These are phyloP conservation scores for Vitis riparia DNA, from an alignment of 164 flowering plant genomes.

Conservation along the genomic window DNA sequence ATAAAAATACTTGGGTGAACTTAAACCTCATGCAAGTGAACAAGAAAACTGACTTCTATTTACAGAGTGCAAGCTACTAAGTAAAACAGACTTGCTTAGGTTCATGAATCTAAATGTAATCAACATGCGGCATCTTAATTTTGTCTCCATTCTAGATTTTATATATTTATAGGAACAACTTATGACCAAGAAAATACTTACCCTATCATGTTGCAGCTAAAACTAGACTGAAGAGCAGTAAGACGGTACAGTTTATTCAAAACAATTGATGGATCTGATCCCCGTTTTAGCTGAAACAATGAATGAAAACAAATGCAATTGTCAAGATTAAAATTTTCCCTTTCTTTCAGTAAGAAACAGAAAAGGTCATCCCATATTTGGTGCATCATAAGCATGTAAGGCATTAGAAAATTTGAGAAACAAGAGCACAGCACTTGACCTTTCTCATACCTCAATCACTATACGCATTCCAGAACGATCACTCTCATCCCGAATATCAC, in stretches of 20 bases:
- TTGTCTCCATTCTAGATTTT: neutral
- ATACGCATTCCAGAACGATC: slow-evolving; percentile 97
- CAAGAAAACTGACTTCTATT: neutral
- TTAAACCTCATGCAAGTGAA: neutral
- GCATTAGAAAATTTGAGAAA: neutral
- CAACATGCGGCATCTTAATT: neutral
- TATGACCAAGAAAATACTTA: slow-evolving; percentile 37
- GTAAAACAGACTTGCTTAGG: neutral
- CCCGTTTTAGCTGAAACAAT: slow-evolving; percentile 71
- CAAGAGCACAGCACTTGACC: neutral
- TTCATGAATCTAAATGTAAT: neutral
- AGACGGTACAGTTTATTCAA: slow-evolving; percentile 81
- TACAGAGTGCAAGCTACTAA: neutral
- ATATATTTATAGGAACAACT: too few species aligned
- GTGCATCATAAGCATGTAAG: too few species aligned
- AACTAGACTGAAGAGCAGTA: slow-evolving; percentile 88
- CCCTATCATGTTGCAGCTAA: slow-evolving; percentile 99
- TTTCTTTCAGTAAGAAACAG: too few species aligned
- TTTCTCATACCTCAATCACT: slow-evolving; percentile 76
- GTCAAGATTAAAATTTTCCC: neutral
- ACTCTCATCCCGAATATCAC: slow-evolving; percentile 99
- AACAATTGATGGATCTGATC: slow-evolving; percentile 82
- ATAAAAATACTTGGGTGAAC: neutral
- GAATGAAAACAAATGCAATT: neutral
- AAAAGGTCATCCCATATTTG: too few species aligned